phyloP scores from a whole-genome alignment of 352 stramenopile genomes.

The Phytophthora constricta region DNA sequence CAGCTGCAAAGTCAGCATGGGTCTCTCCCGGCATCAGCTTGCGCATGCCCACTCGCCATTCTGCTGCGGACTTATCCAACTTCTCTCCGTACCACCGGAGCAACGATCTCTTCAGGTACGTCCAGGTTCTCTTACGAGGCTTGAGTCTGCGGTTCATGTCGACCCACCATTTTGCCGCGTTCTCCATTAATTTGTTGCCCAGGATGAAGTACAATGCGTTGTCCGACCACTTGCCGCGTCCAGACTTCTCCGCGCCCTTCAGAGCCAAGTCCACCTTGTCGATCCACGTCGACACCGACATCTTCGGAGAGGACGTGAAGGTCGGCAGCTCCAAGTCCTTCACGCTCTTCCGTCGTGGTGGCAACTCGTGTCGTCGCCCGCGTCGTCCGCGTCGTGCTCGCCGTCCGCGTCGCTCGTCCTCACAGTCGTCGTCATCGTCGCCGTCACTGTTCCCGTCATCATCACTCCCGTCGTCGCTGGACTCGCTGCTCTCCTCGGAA shows the following conservation, averaged over 20 bases:
- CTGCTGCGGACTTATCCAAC: neutral
- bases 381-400: no score
- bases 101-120: neutral
- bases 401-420: no score
- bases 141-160: neutral
- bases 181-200: constrained; percentile 12
- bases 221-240: constrained; percentile 2
- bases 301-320: neutral
- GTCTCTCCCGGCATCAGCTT: constrained; percentile 1
- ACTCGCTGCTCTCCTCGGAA: no score
- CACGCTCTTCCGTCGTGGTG: no score
- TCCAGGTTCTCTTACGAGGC: neutral
- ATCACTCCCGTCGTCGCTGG: no score
- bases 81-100: neutral
- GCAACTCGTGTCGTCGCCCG: no score
- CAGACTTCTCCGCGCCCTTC: neutral
- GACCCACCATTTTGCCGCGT: neutral
- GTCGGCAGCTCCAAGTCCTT: no score
- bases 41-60: constrained; percentile 6
- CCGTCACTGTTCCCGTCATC: no score
- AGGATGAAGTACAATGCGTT: neutral
- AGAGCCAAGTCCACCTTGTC: neutral
- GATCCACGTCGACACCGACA: neutral
- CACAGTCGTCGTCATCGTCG: no score
- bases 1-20: constrained; percentile 6